Percentiles rank a stretch among this genome's conserved stretches.
Conservation (phyloP, 257 asterid genomes). For the Fraxinus cuspidata region DNA sequence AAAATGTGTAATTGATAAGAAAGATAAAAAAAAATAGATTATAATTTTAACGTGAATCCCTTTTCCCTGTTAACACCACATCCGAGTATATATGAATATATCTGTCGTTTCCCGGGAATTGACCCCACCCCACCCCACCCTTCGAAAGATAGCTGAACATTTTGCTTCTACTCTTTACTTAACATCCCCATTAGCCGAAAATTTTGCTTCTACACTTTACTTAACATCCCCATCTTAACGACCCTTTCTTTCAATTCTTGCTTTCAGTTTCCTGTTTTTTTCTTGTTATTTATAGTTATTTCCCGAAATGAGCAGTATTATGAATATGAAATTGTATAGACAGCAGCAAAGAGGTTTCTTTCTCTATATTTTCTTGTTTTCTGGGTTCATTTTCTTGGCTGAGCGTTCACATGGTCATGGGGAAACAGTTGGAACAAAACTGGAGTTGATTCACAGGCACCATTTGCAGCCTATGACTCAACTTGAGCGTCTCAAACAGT, state of each 20-base stretch:
- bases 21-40: too few relatives aligned
- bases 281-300: background rate
- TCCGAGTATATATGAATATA: slow-evolving; percentile 3
- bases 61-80: background rate
- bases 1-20: too few relatives aligned
- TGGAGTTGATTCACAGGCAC: slow-evolving; percentile 40
- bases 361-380: slow-evolving; percentile 16
- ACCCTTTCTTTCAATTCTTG: slow-evolving; percentile 6
- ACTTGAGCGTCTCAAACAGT: slow-evolving; percentile 27
- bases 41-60: background rate
- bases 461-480: background rate
- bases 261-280: background rate
- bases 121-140: slow-evolving; percentile 22
- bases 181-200: background rate
- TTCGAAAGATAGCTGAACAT: background rate
- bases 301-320: background rate
- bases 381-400: slow-evolving; percentile 1
- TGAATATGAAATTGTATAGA: slow-evolving; percentile 25
- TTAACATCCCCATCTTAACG: slow-evolving; percentile 7
- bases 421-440: slow-evolving; percentile 28
- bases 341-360: slow-evolving; percentile 6
- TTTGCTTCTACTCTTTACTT: slow-evolving; percentile 29
- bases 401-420: background rate
- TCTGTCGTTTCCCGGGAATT: slow-evolving; percentile 33
- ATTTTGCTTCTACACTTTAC: too few relatives aligned